Percentiles rank a stretch among this genome's conserved stretches.
Conservation (phyloP, 1,284 basidiomycete genomes). For the Coriolopsis trogii region DNA sequence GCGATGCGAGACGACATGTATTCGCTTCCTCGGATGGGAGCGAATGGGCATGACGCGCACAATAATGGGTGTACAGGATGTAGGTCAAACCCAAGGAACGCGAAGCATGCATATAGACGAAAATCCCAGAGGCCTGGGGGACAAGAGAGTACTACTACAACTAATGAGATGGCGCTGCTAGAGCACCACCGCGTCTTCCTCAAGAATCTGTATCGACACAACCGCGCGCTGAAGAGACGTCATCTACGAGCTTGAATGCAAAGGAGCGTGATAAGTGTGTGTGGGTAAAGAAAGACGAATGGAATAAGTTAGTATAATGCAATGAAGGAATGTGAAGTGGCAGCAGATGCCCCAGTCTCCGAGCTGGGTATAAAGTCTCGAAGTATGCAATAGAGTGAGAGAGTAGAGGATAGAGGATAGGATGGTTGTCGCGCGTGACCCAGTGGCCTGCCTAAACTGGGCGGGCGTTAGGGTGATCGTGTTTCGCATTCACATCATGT, state of each 20-base stretch:
- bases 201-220: not conserved
- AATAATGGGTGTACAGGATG: too few species aligned
- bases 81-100: too few species aligned
- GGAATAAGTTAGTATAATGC: slow-evolving; percentile 21
- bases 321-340: not conserved
- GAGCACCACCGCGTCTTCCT: too few species aligned
- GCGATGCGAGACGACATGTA: too few species aligned
- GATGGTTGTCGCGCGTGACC: not conserved
- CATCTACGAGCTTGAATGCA: not conserved
- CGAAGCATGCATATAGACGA: too few species aligned
- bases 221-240: not conserved
- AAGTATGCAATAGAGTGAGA: too few species aligned
- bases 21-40: not conserved
- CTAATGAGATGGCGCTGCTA: too few species aligned
- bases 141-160: too few species aligned
- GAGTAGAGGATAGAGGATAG: not conserved
- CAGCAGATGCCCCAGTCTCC: not conserved
- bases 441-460: not conserved
- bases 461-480: not conserved
- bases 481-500: not conserved
- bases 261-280: not conserved
- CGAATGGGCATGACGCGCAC: too few species aligned
- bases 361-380: not conserved
- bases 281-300: slow-evolving; percentile 8
- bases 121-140: too few species aligned